Evolutionary conservation across 129 eudicot genomes (phyloP), one percentile per base, ranked within the genome.

Genomic region (Gnaphalium uliginosum): DNA sequence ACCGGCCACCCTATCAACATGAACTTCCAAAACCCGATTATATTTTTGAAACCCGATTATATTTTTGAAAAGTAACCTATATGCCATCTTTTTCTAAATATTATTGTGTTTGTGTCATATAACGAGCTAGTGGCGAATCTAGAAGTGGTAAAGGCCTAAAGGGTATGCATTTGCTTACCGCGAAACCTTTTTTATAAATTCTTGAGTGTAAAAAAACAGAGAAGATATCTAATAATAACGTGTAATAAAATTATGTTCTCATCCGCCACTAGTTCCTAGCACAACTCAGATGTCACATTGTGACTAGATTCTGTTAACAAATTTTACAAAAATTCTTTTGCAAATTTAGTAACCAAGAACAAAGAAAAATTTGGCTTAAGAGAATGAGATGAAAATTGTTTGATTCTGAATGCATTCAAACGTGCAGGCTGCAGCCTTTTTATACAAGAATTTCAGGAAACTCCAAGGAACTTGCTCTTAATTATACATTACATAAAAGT

Each of bases 21-120:
- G 25, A 13, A 29, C 62, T 39, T 43, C 33, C 17, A 18, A 19
- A n/a, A 46, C n/a, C 0, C 5, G 1, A 46, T 3, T 13, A 4
- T 46, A 46, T 11, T 14, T 46, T 3, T 46, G 18, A 14, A 7
- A 77, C n/a, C n/a, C n/a, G n/a, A n/a, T 13, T 13, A 4, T 46
- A 46, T 11, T 14, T 46, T 3, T 46, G 18, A 14, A 7, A 77
- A 48, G 70, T 69, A 85, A 3, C 86, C 85, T 19, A 79, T 57
- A 8, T 85, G 73, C 87, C 85, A 84, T 76, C 78, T 73, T 69
- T 66, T 60, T 66, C 77, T 73, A 68, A 60, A 54, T 50, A 76
- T 75, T 50, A 54, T 24, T 25, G 81, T 70, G 65, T 65, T 79
- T 13, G 73, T 50, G 68, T 41, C 61, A 19, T 76, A 71, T 51